Conservation (phyloP, 2,329 filamentous ascomycete species). For the Sporothrix euskadiensis region DNA sequence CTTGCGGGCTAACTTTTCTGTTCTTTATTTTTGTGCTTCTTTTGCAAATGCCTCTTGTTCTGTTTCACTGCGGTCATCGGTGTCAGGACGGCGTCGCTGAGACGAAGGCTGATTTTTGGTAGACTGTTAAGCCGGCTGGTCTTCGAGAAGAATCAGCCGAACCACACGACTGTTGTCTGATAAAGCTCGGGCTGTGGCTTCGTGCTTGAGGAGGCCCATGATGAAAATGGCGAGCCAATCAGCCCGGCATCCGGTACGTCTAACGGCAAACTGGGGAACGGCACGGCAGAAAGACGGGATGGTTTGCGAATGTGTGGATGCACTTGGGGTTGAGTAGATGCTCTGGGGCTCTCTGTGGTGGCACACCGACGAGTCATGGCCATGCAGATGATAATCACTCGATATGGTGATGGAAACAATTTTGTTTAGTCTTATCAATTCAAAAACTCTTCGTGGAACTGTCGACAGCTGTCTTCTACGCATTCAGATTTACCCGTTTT, state of each 20-base stretch:
- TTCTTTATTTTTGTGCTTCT: neutral
- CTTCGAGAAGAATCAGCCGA: constrained; percentile 11
- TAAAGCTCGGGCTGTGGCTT: neutral
- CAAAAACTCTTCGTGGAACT: neutral
- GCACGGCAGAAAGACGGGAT: neutral
- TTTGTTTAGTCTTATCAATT: neutral
- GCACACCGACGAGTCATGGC: neutral
- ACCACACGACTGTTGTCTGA: neutral
- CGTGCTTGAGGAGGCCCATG: neutral
- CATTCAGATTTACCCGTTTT: neutral
- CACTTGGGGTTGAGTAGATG: neutral
- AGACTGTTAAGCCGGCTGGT: neutral
- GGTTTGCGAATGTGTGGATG: neutral
- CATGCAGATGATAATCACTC: neutral
- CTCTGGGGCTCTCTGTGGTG: neutral
- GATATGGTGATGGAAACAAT: neutral
- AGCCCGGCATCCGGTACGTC: neutral
- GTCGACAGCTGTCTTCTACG: neutral
- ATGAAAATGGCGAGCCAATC: neutral
- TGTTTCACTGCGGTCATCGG: neutral
- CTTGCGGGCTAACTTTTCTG: neutral
- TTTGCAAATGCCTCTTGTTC: neutral
- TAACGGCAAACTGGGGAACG: neutral
- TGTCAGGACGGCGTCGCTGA: neutral
- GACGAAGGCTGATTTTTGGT: neutral